Evolutionary conservation across 352 stramenopile genomes (phyloP).

Genomic region (Aphanomyces stellatus): DNA sequence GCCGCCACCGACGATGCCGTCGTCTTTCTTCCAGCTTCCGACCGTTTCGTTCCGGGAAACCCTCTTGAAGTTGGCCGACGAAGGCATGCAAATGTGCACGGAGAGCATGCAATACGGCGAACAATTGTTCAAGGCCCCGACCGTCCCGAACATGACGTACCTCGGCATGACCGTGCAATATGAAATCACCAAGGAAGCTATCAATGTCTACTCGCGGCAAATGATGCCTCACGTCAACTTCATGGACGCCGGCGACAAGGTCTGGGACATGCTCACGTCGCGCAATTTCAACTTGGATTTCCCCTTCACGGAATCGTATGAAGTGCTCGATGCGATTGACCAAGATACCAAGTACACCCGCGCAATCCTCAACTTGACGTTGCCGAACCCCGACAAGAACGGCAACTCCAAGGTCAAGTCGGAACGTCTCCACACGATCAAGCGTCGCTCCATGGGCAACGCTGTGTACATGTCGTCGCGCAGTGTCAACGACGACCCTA

Average conservation of each 20-base stretch:
- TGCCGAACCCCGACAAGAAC: slow-evolving; percentile 57
- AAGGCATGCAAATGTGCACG: slow-evolving; percentile 47
- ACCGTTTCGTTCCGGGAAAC: slow-evolving; percentile 75
- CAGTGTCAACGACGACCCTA: slow-evolving; percentile 62
- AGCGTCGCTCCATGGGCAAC: slow-evolving; percentile 67
- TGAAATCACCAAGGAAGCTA: slow-evolving; percentile 79
- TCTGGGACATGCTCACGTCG: slow-evolving; percentile 72
- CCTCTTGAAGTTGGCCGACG: slow-evolving; percentile 48
- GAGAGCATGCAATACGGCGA: slow-evolving; percentile 69
- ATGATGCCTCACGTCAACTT: slow-evolving; percentile 75
- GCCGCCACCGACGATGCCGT: slow-evolving; percentile 23
- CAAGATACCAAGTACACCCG: slow-evolving; percentile 74
- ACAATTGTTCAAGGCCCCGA: slow-evolving; percentile 62
- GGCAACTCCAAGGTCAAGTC: slow-evolving; percentile 76
- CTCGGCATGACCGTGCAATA: slow-evolving; percentile 84
- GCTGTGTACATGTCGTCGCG: slow-evolving; percentile 58
- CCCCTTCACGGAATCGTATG: slow-evolving; percentile 63
- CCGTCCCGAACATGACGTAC: slow-evolving; percentile 85
- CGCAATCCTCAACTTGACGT: slow-evolving; percentile 69
- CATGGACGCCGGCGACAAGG: slow-evolving; percentile 36
- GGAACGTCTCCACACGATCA: slow-evolving; percentile 66
- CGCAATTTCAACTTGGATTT: slow-evolving; percentile 75
- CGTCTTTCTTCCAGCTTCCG: slow-evolving; percentile 60
- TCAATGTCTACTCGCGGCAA: slow-evolving; percentile 82
- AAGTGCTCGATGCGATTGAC: slow-evolving; percentile 65